Conservation (phyloP, 768 basidiomycete genomes). For the Tephrocybe sp. region DNA sequence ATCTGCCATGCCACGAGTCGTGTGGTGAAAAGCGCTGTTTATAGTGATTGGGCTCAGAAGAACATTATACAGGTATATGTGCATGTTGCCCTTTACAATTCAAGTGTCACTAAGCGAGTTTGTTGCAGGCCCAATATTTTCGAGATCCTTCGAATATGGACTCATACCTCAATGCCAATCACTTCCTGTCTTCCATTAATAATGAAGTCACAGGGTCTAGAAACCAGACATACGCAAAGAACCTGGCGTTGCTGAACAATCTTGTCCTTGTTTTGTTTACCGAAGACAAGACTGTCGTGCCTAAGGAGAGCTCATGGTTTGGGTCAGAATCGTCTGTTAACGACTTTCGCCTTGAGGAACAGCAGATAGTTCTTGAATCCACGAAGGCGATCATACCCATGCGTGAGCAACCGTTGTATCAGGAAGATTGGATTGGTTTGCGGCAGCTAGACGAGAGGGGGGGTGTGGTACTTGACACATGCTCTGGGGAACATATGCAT, state of each 20-base stretch:
- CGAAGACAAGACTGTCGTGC: conserved; percentile 73
- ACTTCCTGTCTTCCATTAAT: conserved; percentile 75
- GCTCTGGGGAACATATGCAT: conserved; percentile 78
- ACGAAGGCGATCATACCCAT: conserved; percentile 55
- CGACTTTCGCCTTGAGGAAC: conserved; percentile 22
- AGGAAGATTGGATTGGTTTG: conserved; percentile 81
- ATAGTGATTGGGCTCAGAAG: conserved; percentile 71
- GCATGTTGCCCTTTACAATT: neutral
- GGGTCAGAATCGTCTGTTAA: conserved; percentile 58
- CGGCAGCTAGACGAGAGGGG: conserved; percentile 66
- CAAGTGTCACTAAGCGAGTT: neutral
- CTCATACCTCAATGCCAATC: conserved; percentile 55
- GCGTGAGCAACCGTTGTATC: conserved; percentile 69
- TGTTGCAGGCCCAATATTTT: conserved; percentile 76
- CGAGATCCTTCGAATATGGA: conserved; percentile 65
- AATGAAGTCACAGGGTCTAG: conserved; percentile 59
- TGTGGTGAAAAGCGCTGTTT: conserved; percentile 61
- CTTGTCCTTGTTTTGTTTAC: conserved; percentile 75
- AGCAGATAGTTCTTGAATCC: conserved; percentile 12
- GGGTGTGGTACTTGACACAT: conserved; percentile 54
- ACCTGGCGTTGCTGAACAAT: conserved; percentile 58
- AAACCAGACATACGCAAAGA: conserved; percentile 58
- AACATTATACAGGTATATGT: conserved; percentile 65
- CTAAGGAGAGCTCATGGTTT: conserved; percentile 87
- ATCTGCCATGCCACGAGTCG: conserved; percentile 67